Percentiles rank a stretch among this genome's conserved stretches.
phyloP scores from a whole-genome alignment of 345 rosid species.

The Clarkia xantiana region DNA sequence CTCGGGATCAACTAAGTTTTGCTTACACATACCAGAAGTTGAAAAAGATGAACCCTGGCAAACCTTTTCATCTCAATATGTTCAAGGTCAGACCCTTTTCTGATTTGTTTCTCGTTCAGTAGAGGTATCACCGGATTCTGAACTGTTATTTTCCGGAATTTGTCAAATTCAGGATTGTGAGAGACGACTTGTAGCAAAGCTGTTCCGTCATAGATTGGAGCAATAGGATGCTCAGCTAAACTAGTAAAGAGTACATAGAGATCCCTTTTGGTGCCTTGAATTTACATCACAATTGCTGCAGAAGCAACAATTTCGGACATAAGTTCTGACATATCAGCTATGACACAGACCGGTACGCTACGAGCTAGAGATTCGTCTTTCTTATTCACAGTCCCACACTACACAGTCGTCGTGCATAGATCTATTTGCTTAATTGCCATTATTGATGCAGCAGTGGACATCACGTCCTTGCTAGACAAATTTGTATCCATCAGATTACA shows the following conservation, averaged over 20 bases:
- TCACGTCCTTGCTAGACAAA: too few relatives aligned
- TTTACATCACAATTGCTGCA: too few relatives aligned
- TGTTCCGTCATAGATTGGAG: constrained; percentile 76
- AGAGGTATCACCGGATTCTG: too few relatives aligned
- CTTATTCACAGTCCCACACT: too few relatives aligned
- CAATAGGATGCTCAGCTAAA: too few relatives aligned
- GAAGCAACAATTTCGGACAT: too few relatives aligned
- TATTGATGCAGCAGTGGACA: too few relatives aligned
- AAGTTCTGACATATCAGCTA: too few relatives aligned
- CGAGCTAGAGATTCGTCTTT: not conserved
- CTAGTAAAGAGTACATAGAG: too few relatives aligned
- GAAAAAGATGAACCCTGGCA: constrained; percentile 56
- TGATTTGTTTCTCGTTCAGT: not conserved
- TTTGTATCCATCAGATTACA: too few relatives aligned
- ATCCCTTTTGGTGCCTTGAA: too few relatives aligned
- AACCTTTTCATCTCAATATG: constrained; percentile 61
- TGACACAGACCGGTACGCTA: not conserved
- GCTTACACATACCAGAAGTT: constrained; percentile 81
- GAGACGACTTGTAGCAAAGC: constrained; percentile 70
- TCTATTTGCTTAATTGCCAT: not conserved
- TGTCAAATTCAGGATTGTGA: constrained; percentile 62
- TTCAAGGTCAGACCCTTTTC: constrained; percentile 44
- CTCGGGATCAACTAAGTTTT: constrained; percentile 90
- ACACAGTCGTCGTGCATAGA: not conserved
- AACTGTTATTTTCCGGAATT: too few relatives aligned